phyloP scores from a whole-genome alignment of 805 yeast species.

The Debaryomyces maramus region DNA sequence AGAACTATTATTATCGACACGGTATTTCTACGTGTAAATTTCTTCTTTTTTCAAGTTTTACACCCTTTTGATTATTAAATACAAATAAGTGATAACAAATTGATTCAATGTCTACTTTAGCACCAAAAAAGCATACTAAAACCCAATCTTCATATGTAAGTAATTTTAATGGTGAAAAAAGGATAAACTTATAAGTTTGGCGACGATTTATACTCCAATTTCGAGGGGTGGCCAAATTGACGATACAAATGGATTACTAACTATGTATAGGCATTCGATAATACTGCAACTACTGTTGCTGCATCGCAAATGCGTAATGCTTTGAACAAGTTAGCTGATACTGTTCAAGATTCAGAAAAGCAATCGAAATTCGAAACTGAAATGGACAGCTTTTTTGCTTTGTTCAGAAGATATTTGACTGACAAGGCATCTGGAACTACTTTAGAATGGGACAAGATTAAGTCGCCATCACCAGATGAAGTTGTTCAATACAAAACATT shows the following conservation, averaged over 20 bases:
- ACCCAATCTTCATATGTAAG: slow-evolving; percentile 70
- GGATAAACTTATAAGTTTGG: too few relatives aligned
- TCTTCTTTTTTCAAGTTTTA: too few relatives aligned
- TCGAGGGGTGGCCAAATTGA: neutral
- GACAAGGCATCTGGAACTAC: slow-evolving; percentile 86
- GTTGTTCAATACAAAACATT: slow-evolving; percentile 76
- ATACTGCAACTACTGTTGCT: slow-evolving; percentile 90
- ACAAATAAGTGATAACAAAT: too few relatives aligned
- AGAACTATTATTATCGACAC: too few relatives aligned
- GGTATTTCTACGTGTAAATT: neutral
- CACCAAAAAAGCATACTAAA: slow-evolving; percentile 61
- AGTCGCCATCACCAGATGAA: slow-evolving; percentile 86
- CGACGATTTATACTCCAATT: neutral
- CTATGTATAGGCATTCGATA: slow-evolving; percentile 74
- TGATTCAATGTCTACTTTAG: slow-evolving; percentile 5
- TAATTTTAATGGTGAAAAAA: slow-evolving; percentile 15
- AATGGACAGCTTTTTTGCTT: slow-evolving; percentile 91
- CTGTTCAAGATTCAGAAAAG: slow-evolving; percentile 54
- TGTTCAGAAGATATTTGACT: slow-evolving; percentile 87
- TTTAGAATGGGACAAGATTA: slow-evolving; percentile 92
- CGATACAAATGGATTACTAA: slow-evolving; percentile 13
- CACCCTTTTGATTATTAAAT: too few relatives aligned
- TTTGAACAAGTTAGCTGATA: slow-evolving; percentile 82
- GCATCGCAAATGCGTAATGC: slow-evolving; percentile 98
- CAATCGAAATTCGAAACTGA: slow-evolving; percentile 74